Evolutionary conservation across 2,329 filamentous ascomycete genomes (phyloP).

Genomic region (Cladosporium sp.): DNA sequence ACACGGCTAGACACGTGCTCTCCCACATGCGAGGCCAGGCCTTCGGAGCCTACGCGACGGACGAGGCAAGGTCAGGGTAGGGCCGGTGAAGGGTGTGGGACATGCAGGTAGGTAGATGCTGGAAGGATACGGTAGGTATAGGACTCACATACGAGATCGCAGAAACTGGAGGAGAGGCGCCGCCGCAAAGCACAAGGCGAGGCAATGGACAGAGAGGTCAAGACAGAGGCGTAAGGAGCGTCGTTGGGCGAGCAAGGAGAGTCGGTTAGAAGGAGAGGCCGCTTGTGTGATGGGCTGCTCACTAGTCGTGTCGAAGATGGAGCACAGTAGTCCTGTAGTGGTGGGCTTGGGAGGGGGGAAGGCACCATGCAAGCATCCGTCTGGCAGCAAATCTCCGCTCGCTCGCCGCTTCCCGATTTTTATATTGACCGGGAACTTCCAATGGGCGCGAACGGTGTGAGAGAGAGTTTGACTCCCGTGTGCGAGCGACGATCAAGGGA

Average conservation of each 20-base stretch:
- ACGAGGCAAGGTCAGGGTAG: not conserved
- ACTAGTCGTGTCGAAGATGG: constrained; percentile 7
- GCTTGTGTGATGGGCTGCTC: too few species aligned
- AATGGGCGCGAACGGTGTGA: not conserved
- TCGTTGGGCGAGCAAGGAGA: constrained; percentile 5
- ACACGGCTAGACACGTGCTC: not conserved
- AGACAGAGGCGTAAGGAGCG: constrained; percentile 1
- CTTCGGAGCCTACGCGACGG: constrained; percentile 1
- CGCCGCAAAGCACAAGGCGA: constrained; percentile 5
- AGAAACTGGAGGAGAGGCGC: not conserved
- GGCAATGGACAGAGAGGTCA: not conserved
- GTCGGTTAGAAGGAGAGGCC: constrained; percentile 6
- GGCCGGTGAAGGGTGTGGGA: not conserved
- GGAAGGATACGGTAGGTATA: not conserved
- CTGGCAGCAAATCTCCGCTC: constrained; percentile 1
- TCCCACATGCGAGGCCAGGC: constrained; percentile 1
- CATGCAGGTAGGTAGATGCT: not conserved
- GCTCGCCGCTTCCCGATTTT: not conserved
- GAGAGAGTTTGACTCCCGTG: not conserved
- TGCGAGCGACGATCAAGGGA: not conserved
- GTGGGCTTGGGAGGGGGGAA: constrained; percentile 6
- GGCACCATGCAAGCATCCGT: not conserved
- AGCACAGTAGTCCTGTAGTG: not conserved
- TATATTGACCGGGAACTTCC: not conserved
- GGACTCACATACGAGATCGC: constrained; percentile 1